A percentile compares a stretch with the other conserved stretches of the same genome.
These are phyloP conservation scores for Diplotaxis tenuifolia DNA, from an alignment of 345 rosid species.

Conservation along the genomic window DNA sequence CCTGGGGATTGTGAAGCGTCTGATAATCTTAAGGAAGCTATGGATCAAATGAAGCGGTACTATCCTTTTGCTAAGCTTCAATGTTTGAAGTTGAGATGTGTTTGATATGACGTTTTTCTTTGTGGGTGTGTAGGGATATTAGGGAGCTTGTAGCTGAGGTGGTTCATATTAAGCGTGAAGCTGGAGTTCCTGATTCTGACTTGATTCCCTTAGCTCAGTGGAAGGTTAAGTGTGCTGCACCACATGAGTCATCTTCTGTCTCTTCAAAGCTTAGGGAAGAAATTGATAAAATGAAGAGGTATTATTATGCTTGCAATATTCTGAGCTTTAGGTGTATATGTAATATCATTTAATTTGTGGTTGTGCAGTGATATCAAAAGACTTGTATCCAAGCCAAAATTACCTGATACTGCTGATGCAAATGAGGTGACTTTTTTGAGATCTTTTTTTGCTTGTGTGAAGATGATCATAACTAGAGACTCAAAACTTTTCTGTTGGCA, in stretches of 20 bases:
- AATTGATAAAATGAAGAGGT: conserved; percentile 58
- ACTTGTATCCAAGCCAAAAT: conserved; percentile 49
- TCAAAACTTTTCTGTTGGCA: background rate
- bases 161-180: conserved; percentile 54
- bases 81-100: background rate
- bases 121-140: conserved; percentile 52
- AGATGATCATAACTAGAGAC: conserved; percentile 2
- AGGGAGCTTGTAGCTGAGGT: conserved; percentile 51
- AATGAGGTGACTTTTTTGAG: conserved; percentile 51
- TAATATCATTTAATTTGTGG: conserved; percentile 13
- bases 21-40: conserved; percentile 50
- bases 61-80: background rate
- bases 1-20: conserved; percentile 36
- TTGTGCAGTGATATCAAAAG: conserved; percentile 58
- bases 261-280: conserved; percentile 53
- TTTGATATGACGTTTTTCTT: background rate
- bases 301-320: background rate
- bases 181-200: conserved; percentile 56
- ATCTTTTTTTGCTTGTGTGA: background rate
- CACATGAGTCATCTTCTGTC: conserved; percentile 42
- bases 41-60: conserved; percentile 58
- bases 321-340: background rate
- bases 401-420: conserved; percentile 45
- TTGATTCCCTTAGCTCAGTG: conserved; percentile 59
- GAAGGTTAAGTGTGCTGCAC: conserved; percentile 44